phyloP scores from a whole-genome alignment of 2,329 filamentous ascomycete genomes.

The Cercospora sojina region DNA sequence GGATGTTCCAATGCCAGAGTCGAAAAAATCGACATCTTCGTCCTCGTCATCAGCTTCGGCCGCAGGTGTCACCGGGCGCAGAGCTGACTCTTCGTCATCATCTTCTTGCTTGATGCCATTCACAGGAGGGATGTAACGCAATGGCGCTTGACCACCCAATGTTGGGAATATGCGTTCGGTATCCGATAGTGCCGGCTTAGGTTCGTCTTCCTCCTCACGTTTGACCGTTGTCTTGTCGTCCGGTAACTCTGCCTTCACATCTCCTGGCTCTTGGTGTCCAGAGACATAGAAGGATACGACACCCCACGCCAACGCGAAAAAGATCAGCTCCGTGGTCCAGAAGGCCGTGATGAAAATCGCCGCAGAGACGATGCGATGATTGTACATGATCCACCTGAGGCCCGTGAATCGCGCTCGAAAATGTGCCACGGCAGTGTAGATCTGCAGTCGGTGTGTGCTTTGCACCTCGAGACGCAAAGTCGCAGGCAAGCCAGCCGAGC shows the following conservation, averaged over 20 bases:
- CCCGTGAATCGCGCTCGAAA: conserved; percentile 73
- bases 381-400: conserved; percentile 80
- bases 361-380: conserved; percentile 70
- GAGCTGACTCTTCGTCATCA: conserved; percentile 26
- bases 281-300: conserved; percentile 49
- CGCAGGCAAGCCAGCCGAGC: conserved; percentile 54
- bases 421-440: conserved; percentile 68
- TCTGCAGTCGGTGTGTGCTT: conserved; percentile 65
- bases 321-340: conserved; percentile 72
- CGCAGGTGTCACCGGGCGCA: conserved; percentile 28
- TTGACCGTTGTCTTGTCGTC: conserved; percentile 22
- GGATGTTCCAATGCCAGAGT: conserved; percentile 52
- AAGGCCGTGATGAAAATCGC: conserved; percentile 68
- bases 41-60: conserved; percentile 44
- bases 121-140: conserved; percentile 34
- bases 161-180: conserved; percentile 52
- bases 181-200: conserved; percentile 42
- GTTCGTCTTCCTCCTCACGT: conserved; percentile 27
- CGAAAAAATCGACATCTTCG: conserved; percentile 45
- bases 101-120: conserved; percentile 35
- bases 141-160: conserved; percentile 44
- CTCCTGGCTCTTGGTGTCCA: conserved; percentile 7
- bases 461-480: conserved; percentile 66
- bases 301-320: conserved; percentile 65
- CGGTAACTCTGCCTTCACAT: conserved; percentile 23